Base-by-base conservation (phyloP, 805 yeast species). In the Vanderwaltozyma verrucispora region DNA sequence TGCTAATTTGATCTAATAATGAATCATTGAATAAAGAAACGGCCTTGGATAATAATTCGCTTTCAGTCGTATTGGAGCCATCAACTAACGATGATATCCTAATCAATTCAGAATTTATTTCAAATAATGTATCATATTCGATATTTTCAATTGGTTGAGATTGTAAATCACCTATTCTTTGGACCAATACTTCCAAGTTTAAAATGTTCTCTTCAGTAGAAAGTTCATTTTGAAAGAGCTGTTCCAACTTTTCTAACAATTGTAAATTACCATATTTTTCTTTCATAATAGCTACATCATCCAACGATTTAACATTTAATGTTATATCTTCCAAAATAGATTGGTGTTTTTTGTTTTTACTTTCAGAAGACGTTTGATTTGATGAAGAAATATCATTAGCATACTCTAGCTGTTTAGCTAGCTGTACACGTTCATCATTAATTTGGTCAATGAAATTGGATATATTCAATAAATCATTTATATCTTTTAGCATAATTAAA, bases 381-480 rank as follows among this genome's bases (percentile, higher is more conserved):
- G 40, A 10, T 28, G 28, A 20, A 3, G 30, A 20, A n/a, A 42
- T 39, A 14, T 46, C 39, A 25, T 42, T 43, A 18, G 40, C 44
- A 15, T 16, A 36, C n/a, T 45, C 36, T 28, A 54, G 30, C 19
- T 42, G 42, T 2, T 13, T 37, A 3, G 55, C 51, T 25, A 59
- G 30, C 13, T 35, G 38, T 17, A 44, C 40, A 29, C 65, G 41
- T 34, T 52, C 43, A 1, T 34, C 25, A 17, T 52, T 50, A 6
- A 62, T 44, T 9, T 43, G 41, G 2, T 51, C 38, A 18, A 62
- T 60, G 25, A 40, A 45, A 6, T 43, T 34, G 23, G 59, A 54
- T 15, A 62, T 45, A 15, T 42, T 34, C 13, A 46, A 33, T 13
- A 61, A 37, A 37, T 56, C 62, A 17, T 56, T 49, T 14, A 53